Evolutionary conservation across 345 rosid species (phyloP), one percentile per base, ranked within the genome.

Genomic region (Hirschfeldia incana): DNA sequence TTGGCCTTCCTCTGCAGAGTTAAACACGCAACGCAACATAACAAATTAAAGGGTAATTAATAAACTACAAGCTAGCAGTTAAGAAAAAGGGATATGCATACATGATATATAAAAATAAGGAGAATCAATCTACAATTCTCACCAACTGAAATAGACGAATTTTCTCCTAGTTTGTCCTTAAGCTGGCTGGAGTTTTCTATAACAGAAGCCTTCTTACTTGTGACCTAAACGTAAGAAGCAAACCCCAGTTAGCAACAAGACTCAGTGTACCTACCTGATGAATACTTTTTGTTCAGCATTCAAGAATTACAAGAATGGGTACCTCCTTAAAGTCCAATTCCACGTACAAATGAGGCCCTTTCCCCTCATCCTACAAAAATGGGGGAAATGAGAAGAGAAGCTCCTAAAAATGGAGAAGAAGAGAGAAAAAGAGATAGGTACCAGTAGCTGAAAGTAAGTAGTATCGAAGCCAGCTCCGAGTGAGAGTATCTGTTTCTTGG

Each of bases 311-410:
- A 62, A 64, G 76, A 77, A 81, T 39, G 39, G 57, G 61, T 69
- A 95, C 99, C 99, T 95, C 97, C 83, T 87, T 89, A 79, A 91
- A 95, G 87, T 93, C 99, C 82, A 95, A 84, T 85, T 95, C 99
- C 78, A 95, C 99, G 15, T 91, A 93, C 72, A 95, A 77, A 83
- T 80, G 63, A 7, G 98, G 97, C 11, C 90, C 89, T 80, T 82
- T 89, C 30, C 91, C 97, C 80, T 95, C 97, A 74, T 90, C 97
- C 99, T 95, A 91, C 16, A 12, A 39, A 82, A 60, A 33, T 4
- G 10, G 74, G 17, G 21, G 60, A 42, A 55, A 67, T 42, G 26
- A 53, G 70, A 49, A 79, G 7, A 70, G 36, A 46, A 49, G 57
- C 71, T 60, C 1, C 28, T 69, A 11, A 28, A 28, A 44, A 81